phyloP scores from a whole-genome alignment of 805 yeast genomes.

The Nakazawaea wickerhamii region DNA sequence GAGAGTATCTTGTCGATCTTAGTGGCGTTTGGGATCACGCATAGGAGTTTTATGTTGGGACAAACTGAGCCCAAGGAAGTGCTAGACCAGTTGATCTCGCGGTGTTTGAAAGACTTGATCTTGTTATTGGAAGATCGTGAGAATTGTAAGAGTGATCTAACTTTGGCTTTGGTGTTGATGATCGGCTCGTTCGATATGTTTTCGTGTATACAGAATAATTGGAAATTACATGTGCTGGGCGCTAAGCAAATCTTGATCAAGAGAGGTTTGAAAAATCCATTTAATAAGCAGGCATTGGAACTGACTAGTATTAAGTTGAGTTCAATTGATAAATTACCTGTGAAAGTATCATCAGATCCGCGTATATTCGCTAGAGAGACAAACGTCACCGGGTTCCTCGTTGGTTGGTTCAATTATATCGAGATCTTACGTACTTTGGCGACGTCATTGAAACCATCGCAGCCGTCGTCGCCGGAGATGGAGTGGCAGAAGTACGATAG shows the following conservation, averaged over 20 bases:
- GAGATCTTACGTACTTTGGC: conserved; percentile 62
- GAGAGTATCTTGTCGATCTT: conserved; percentile 53
- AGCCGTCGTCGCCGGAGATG: neutral
- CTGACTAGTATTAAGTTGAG: conserved; percentile 17
- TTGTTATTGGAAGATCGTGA: conserved; percentile 41
- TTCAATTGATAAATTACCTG: conserved; percentile 3
- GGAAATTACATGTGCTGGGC: conserved; percentile 63
- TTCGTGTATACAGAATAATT: conserved; percentile 41
- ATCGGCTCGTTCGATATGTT: conserved; percentile 51
- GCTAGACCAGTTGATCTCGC: conserved; percentile 46
- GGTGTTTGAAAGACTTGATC: conserved; percentile 55
- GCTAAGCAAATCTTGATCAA: conserved; percentile 60
- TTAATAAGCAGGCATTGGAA: conserved; percentile 19
- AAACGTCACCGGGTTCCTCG: conserved; percentile 47
- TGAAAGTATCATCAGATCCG: conserved; percentile 5
- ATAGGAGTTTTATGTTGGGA: conserved; percentile 23
- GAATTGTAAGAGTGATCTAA: conserved; percentile 58
- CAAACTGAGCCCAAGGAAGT: conserved; percentile 33
- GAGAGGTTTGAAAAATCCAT: conserved; percentile 37
- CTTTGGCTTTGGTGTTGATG: conserved; percentile 56
- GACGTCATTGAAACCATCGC: conserved; percentile 34
- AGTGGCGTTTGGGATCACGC: conserved; percentile 45
- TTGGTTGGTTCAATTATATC: conserved; percentile 64
- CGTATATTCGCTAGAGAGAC: conserved; percentile 21
- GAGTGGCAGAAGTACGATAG: conserved; percentile 16